phyloP scores from a whole-genome alignment of 805 yeast genomes.

The Kluyveromyces nonfermentans region DNA sequence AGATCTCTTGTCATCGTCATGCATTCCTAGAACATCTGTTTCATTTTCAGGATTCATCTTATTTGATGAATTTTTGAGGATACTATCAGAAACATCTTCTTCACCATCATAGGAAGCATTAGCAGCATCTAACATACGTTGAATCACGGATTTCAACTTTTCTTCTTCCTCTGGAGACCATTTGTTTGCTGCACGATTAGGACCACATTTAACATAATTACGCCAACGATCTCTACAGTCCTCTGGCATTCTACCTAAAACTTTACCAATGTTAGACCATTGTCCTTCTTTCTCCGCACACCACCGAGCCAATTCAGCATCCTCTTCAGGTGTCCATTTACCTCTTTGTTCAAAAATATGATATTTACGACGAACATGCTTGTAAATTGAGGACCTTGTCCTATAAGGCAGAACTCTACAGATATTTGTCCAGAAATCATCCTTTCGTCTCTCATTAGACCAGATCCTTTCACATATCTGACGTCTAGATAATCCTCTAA shows the following conservation, averaged over 20 bases:
- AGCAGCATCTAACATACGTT: conserved; percentile 36
- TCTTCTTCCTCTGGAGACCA: conserved; percentile 75
- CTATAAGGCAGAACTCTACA: conserved; percentile 75
- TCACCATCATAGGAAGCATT: conserved; percentile 10
- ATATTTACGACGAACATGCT: conserved; percentile 84
- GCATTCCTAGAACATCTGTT: conserved; percentile 14
- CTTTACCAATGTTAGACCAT: conserved; percentile 79
- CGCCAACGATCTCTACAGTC: conserved; percentile 97
- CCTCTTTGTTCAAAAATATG: conserved; percentile 85
- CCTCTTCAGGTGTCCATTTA: conserved; percentile 83
- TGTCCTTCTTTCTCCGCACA: conserved; percentile 65
- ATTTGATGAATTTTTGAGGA: conserved; percentile 17
- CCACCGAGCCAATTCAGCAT: conserved; percentile 50
- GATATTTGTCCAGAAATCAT: conserved; percentile 80
- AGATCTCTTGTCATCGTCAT: conserved; percentile 9
- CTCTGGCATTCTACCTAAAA: conserved; percentile 90
- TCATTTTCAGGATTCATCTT: conserved; percentile 12
- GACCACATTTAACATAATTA: conserved; percentile 89
- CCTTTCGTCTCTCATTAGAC: conserved; percentile 77
- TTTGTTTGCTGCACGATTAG: conserved; percentile 60
- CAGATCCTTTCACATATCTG: conserved; percentile 80
- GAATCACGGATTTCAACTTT: conserved; percentile 45
- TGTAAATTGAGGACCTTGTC: conserved; percentile 82
- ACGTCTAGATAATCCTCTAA: conserved; percentile 51
- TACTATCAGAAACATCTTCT: conserved; percentile 11